Conservation (phyloP, 176 grass and related monocot species). For the barley (Hordeum vulgare) region MorexV3_pseudomolecules_assembly NC_058518.1:449209905-449210404, state of each 20-base stretch:
- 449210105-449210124: constrained; percentile 3
- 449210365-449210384: not conserved
- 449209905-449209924: not conserved
- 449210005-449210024: not conserved
- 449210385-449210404: constrained; percentile 55
- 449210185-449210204: constrained; percentile 39
- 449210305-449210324: not conserved
- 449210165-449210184: constrained; percentile 69
- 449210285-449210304: not conserved
- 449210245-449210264: not conserved
- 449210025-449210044: not conserved
- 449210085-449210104: not conserved
- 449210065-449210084: not conserved
- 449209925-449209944: not conserved
- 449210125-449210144: constrained; percentile 9
- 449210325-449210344: not conserved
- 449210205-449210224: constrained; percentile 25
- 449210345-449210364: not conserved
- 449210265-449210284: not conserved
- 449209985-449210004: not conserved
- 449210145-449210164: constrained; percentile 47
- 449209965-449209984: not conserved
- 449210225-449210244: not conserved
- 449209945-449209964: not conserved
- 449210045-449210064: not conserved